Evolutionary conservation across 2,329 filamentous ascomycete species (phyloP).

Genomic region (Apiospora arundinis): DNA sequence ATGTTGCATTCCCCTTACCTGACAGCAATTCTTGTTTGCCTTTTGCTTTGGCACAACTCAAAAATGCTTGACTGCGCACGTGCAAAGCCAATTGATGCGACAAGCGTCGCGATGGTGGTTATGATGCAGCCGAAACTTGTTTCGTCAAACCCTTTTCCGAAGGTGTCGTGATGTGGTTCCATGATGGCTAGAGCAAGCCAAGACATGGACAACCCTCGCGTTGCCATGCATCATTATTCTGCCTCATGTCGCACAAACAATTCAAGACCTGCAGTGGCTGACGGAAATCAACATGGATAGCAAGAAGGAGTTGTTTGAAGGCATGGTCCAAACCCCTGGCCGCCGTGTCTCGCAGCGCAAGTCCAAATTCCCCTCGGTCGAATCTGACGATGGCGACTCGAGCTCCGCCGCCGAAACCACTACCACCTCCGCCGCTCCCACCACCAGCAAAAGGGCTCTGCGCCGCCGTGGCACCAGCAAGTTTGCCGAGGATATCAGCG

Average conservation of each 20-base stretch:
- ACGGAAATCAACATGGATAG: constrained; percentile 40
- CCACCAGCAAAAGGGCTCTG: constrained; percentile 42
- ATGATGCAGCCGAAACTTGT: neutral
- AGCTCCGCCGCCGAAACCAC: constrained; percentile 51
- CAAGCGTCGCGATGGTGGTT: neutral
- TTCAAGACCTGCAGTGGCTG: neutral
- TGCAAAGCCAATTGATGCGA: neutral
- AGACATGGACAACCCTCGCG: neutral
- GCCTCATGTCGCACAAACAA: neutral
- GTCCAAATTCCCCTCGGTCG: constrained; percentile 50
- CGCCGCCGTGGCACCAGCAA: constrained; percentile 56
- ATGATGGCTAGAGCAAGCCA: neutral
- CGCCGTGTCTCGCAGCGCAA: constrained; percentile 57
- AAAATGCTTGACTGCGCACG: neutral
- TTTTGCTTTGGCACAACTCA: neutral
- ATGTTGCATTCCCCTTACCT: constrained; percentile 3
- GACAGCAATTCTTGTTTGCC: neutral
- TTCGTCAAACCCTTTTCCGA: neutral
- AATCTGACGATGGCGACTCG: constrained; percentile 58
- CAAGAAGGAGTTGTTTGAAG: constrained; percentile 67
- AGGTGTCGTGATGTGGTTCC: neutral
- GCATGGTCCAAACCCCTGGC: constrained; percentile 64
- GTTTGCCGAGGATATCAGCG: constrained; percentile 57
- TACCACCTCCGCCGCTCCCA: constrained; percentile 27
- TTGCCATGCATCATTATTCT: too few relatives aligned